phyloP scores from a whole-genome alignment of 345 rosid genomes.

The Sisymbrium altissimum region DNA sequence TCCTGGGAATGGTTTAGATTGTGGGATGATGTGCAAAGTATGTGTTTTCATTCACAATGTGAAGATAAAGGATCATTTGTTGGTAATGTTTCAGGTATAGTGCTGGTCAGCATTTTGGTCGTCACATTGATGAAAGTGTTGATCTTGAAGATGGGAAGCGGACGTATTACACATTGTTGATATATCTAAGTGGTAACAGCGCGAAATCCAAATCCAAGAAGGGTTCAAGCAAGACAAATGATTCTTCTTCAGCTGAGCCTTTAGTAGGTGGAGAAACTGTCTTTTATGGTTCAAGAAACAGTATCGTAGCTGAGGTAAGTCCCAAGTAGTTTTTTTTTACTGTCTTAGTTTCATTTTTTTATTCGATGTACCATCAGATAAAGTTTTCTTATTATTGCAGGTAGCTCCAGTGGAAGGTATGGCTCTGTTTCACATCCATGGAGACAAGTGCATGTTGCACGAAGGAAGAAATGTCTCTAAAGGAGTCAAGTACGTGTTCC shows the following conservation, averaged over 20 bases:
- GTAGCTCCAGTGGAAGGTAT: constrained; percentile 88
- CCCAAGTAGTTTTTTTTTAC: background rate
- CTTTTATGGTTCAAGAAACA: constrained; percentile 73
- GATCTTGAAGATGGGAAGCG: constrained; percentile 66
- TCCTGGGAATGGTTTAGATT: too few relatives aligned
- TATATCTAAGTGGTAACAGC: constrained; percentile 68
- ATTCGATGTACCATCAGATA: background rate
- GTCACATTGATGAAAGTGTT: constrained; percentile 82
- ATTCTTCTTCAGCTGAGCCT: constrained; percentile 49
- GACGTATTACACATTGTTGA: constrained; percentile 77
- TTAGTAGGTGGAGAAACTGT: constrained; percentile 93
- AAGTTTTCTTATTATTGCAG: constrained; percentile 24
- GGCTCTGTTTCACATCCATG: constrained; percentile 94
- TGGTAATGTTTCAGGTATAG: constrained; percentile 60
- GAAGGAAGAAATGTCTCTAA: constrained; percentile 74
- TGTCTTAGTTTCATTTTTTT: background rate
- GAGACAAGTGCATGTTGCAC: constrained; percentile 88
- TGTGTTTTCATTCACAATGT: too few relatives aligned
- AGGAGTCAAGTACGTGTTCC: constrained; percentile 84
- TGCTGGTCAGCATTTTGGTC: constrained; percentile 83
- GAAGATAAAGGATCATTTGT: background rate
- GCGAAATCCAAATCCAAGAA: constrained; percentile 46
- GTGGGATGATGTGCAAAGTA: too few relatives aligned
- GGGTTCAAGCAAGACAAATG: constrained; percentile 33
- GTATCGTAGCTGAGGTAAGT: constrained; percentile 73